Percentiles rank a stretch among this genome's conserved stretches.
phyloP scores from a whole-genome alignment of 257 asterid species.

The Hygrophila difformis region DNA sequence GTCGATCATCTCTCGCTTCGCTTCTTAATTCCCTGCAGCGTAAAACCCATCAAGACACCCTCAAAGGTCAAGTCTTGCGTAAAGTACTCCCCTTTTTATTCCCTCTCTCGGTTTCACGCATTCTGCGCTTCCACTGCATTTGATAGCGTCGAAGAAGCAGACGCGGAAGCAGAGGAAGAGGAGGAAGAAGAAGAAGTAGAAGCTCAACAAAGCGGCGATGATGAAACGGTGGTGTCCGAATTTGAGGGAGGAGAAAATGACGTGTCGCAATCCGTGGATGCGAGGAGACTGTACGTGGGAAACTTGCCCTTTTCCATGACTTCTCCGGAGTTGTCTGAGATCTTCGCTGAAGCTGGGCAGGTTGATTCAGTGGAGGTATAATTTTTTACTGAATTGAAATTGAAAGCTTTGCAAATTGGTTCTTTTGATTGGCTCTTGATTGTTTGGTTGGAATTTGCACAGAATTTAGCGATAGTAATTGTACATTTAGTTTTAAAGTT shows the following conservation, averaged over 20 bases:
- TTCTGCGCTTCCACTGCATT: constrained; percentile 26
- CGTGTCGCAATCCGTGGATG: constrained; percentile 33
- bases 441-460: too few relatives aligned
- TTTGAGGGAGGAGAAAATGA: constrained; percentile 23
- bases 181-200: constrained; percentile 27
- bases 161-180: not conserved
- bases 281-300: constrained; percentile 75
- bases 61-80: constrained; percentile 20
- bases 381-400: constrained; percentile 1
- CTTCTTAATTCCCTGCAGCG: constrained; percentile 22
- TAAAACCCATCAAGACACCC: constrained; percentile 24
- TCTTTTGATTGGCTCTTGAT: not conserved
- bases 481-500: too few relatives aligned
- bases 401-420: not conserved
- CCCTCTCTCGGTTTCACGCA: constrained; percentile 17
- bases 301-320: constrained; percentile 82
- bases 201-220: constrained; percentile 9
- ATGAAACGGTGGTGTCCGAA: constrained; percentile 20
- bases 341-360: constrained; percentile 77
- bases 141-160: constrained; percentile 25
- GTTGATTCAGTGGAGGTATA: constrained; percentile 77
- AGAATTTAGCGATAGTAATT: too few relatives aligned
- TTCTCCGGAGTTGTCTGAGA: constrained; percentile 60
- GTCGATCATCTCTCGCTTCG: constrained; percentile 22
- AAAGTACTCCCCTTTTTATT: constrained; percentile 14